These are phyloP conservation scores for Carex sylvatica DNA, from an alignment of 202 grass and related monocot species.

Conservation along the genomic window DNA sequence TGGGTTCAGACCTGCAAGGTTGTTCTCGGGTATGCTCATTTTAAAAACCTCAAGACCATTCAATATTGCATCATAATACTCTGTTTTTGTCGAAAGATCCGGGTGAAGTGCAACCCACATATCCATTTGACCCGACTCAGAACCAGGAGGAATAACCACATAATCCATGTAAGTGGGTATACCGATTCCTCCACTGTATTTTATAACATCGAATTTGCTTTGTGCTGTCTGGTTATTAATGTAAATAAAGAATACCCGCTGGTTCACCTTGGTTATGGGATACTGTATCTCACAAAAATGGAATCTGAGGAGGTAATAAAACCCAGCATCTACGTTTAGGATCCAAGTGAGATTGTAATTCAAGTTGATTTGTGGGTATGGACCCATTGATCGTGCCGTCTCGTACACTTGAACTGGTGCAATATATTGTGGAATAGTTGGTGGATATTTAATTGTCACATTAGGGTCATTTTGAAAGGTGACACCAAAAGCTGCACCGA, in stretches of 20 bases:
- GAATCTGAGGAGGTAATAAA: conserved; percentile 55
- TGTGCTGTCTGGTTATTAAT: conserved; percentile 64
- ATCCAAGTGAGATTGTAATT: conserved; percentile 86
- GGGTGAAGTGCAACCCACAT: conserved; percentile 70
- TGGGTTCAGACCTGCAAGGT: conserved; percentile 52
- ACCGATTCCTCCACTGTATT: conserved; percentile 32
- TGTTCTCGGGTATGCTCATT: conserved; percentile 31
- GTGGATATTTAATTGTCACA: conserved; percentile 43
- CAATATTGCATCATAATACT: conserved; percentile 60
- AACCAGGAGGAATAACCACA: conserved; percentile 35
- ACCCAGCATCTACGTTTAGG: conserved; percentile 50
- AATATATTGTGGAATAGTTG: conserved; percentile 23
- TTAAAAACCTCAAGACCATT: conserved; percentile 93
- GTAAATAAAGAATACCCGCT: conserved; percentile 51
- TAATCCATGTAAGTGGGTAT: conserved; percentile 44
- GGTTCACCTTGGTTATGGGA: conserved; percentile 42
- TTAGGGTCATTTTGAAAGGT: conserved; percentile 39
- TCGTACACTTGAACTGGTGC: conserved; percentile 53
- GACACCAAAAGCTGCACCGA: conserved; percentile 44
- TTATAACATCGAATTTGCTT: conserved; percentile 42
- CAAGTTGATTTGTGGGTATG: conserved; percentile 35
- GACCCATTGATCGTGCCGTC: conserved; percentile 68
- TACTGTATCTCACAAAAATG: conserved; percentile 86
- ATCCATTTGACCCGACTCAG: conserved; percentile 36
- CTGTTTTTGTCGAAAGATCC: conserved; percentile 13